A percentile compares a stretch with the other conserved stretches of the same genome.
phyloP scores from a whole-genome alignment of 2,329 filamentous ascomycete genomes.

The Beauveria rudraprayagi region DNA sequence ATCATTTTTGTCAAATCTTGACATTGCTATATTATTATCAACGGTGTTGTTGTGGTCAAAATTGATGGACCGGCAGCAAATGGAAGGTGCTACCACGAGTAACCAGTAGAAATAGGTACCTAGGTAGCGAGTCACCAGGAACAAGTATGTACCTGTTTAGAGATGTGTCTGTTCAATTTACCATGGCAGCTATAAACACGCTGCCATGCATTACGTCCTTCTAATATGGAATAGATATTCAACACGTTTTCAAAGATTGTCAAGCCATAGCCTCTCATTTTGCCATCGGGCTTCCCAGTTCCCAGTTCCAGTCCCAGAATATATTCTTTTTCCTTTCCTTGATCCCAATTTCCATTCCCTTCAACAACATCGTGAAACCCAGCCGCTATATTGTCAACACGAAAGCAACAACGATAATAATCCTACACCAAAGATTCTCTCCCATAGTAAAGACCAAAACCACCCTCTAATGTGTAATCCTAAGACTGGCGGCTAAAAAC shows the following conservation, averaged over 20 bases:
- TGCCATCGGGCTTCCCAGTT: constrained; percentile 6
- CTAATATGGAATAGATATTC: background rate
- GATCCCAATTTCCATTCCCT: constrained; percentile 1
- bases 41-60: background rate
- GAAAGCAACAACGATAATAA: background rate
- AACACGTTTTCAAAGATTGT: background rate
- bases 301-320: constrained; percentile 6
- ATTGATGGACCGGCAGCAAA: background rate
- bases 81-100: background rate
- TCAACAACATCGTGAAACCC: constrained; percentile 2
- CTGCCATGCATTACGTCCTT: background rate
- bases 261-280: background rate
- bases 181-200: background rate
- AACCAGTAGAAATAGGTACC: background rate
- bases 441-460: background rate
- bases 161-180: constrained; percentile 2
- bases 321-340: background rate
- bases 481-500: background rate
- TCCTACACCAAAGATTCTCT: background rate
- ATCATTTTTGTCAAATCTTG: background rate
- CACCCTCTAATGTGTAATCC: background rate
- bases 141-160: background rate
- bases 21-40: background rate
- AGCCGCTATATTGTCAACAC: constrained; percentile 6
- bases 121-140: background rate